Percentiles rank a stretch among this genome's conserved stretches.
These are phyloP conservation scores for Penicillium pulvis DNA, from an alignment of 495 filamentous ascomycete species.

Conservation along the genomic window DNA sequence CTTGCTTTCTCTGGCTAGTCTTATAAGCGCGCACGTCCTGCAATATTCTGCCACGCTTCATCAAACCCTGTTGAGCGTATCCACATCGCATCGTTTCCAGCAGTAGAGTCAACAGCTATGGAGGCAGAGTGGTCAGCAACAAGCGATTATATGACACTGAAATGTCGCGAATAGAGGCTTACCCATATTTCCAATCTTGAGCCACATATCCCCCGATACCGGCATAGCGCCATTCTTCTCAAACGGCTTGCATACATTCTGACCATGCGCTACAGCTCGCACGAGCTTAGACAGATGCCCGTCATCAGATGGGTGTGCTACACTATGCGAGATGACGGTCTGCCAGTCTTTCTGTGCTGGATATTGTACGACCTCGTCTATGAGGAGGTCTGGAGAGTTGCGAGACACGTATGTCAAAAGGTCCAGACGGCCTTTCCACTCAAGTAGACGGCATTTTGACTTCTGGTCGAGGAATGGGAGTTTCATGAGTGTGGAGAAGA, in stretches of 20 bases:
- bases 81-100: conserved; percentile 29
- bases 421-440: conserved; percentile 75
- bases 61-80: conserved; percentile 40
- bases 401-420: conserved; percentile 68
- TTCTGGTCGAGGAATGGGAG: conserved; percentile 30
- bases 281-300: conserved; percentile 77
- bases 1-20: background rate
- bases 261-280: conserved; percentile 63
- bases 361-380: conserved; percentile 59
- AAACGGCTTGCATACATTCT: conserved; percentile 48
- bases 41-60: conserved; percentile 36
- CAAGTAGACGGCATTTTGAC: conserved; percentile 66
- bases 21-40: conserved; percentile 28
- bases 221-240: conserved; percentile 44
- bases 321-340: conserved; percentile 57
- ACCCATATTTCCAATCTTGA: conserved; percentile 62
- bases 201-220: conserved; percentile 71
- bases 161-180: conserved; percentile 57
- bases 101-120: conserved; percentile 39
- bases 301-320: conserved; percentile 62
- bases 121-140: conserved; percentile 10
- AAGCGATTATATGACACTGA: conserved; percentile 20
- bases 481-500: conserved; percentile 57
- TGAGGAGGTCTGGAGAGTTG: conserved; percentile 51
- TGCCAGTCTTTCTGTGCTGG: conserved; percentile 47